Base-by-base conservation (phyloP, 2,329 filamentous ascomycete species). In the Fulvia fulva region DNA sequence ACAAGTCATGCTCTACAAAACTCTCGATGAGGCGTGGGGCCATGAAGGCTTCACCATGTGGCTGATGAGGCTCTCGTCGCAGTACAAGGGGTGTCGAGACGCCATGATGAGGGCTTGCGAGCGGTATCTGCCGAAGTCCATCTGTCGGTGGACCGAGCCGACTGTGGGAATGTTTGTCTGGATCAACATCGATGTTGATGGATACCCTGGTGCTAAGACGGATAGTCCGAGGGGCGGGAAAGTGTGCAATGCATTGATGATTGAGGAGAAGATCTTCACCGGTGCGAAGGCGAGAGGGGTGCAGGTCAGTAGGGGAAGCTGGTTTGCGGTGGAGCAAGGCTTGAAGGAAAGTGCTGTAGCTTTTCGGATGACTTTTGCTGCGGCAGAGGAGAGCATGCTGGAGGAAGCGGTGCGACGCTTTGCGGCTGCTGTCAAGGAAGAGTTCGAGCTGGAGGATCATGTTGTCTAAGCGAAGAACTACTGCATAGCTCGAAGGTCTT, bases 91-190 rank as follows among this genome's bases (percentile, higher is more conserved):
- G 65, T 84, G 93, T 59, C 81, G 94, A 56, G 83, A 97, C 70
- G 82, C 84, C 25, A 83, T 99, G 57, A 78, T 96, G 3, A 80
- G 82, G 7, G 91, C 92, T 0, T 97, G 91, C 71, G 89, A 94
- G 73, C 83, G 84, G 63, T 84, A 88, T 66, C 76, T 97, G 21
- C 91, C 92, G 0, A 76, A 72, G 25, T 86, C 89, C 21, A 79
- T 97, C 30, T 88, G 91, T 19, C 85, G 80, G 72, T 97, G 92
- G 91, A 83, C 79, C 26, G 83, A 89, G 0, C 92, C 93, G 0
- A 83, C 81, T 57, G 90, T 92, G 0, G 93, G 93, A 71, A 99
- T 99, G 94, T 99, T 99, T 83, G 81, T 90, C 70, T 94, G 90
- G 90, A 76, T 94, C 57, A 79, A 83, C 53, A 77, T 94, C 19